A percentile compares a stretch with the other conserved stretches of the same genome.
Conservation (phyloP, 2,329 filamentous ascomycete species). For the Aurifilum marmelostoma region DNA sequence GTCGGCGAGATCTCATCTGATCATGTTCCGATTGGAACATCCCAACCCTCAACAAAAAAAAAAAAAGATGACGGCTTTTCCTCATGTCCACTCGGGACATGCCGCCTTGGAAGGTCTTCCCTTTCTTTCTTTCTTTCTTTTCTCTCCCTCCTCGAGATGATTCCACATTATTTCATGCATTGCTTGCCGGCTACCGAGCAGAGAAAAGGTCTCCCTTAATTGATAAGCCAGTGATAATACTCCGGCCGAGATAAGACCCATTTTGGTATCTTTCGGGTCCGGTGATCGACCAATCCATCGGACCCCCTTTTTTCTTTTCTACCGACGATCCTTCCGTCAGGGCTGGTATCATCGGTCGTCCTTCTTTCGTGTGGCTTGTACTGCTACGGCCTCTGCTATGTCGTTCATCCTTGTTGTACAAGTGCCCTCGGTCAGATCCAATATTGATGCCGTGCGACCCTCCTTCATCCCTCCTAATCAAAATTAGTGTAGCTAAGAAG, state of each 20-base stretch:
- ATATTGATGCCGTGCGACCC: not conserved
- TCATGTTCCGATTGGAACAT: not conserved
- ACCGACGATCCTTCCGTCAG: not conserved
- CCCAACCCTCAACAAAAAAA: too few relatives aligned
- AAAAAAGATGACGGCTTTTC: not conserved
- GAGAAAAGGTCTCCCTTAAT: not conserved
- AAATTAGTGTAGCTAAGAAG: not conserved
- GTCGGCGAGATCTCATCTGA: not conserved
- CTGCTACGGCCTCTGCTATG: not conserved
- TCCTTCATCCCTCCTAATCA: not conserved
- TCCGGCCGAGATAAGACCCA: not conserved
- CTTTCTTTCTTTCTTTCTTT: not conserved
- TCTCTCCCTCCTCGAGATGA: not conserved
- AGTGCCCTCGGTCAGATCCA: not conserved
- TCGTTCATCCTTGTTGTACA: not conserved
- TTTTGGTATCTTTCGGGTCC: not conserved
- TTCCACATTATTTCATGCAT: slow-evolving; percentile 1
- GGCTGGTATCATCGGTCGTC: too few relatives aligned
- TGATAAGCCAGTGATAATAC: not conserved
- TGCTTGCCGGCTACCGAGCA: slow-evolving; percentile 13
- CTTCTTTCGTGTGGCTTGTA: not conserved
- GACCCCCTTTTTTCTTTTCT: not conserved
- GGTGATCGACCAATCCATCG: not conserved
- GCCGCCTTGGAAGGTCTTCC: not conserved
- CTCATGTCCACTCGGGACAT: slow-evolving; percentile 6